A percentile compares a stretch with the other conserved stretches of the same genome.
Conservation (phyloP, 352 stramenopile genomes). For the Phytopythium vexans region DNA sequence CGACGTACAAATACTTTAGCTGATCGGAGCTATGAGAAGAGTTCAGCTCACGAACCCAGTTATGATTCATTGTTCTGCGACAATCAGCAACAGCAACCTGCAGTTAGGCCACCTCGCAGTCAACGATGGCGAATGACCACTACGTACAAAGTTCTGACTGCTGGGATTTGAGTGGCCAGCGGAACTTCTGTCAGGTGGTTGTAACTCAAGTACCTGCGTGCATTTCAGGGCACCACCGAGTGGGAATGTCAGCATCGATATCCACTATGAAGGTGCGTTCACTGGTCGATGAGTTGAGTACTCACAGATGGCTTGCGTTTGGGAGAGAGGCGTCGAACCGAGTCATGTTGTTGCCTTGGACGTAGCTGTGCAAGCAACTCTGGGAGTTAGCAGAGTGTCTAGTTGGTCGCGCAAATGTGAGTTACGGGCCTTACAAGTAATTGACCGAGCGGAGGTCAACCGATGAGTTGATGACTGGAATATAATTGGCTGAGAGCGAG, state of each 20-base stretch:
- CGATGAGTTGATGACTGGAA: not conserved
- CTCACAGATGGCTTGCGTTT: not conserved
- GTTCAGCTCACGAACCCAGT: too few species aligned
- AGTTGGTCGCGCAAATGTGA: not conserved
- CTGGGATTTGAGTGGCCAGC: too few species aligned
- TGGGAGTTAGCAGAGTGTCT: not conserved
- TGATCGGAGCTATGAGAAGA: not conserved
- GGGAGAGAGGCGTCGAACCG: not conserved
- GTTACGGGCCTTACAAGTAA: conserved; percentile 8
- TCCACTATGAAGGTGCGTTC: not conserved
- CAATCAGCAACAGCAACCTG: too few species aligned
- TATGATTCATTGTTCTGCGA: too few species aligned
- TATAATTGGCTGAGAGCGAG: not conserved
- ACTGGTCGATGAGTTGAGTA: not conserved
- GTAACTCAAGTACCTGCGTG: not conserved
- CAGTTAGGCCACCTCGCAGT: too few species aligned
- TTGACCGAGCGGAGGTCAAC: conserved; percentile 1
- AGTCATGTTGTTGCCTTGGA: not conserved
- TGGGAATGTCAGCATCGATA: not conserved
- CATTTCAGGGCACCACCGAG: not conserved
- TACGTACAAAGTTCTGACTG: too few species aligned
- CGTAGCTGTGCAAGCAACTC: not conserved
- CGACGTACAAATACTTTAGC: not conserved
- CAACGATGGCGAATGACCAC: too few species aligned
- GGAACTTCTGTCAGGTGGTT: not conserved